Conservation (phyloP, 2,329 filamentous ascomycete species). For the Arthroderma uncinatum region DNA sequence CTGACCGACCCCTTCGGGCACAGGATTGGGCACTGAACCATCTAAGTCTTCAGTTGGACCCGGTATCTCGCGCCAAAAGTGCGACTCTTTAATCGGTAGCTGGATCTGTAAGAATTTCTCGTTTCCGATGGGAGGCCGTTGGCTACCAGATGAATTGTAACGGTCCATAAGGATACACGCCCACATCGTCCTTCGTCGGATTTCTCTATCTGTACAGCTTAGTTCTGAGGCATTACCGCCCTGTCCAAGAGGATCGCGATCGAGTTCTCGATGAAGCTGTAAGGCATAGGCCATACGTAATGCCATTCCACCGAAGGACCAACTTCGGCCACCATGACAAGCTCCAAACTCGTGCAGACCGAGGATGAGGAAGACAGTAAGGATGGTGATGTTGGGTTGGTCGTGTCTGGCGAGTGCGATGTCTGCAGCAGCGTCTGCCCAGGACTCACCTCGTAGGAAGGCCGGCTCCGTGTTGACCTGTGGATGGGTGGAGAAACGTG, state of each 20-base stretch:
- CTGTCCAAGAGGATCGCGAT: slow-evolving; percentile 63
- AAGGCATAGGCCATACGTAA: slow-evolving; percentile 95
- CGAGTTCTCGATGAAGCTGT: slow-evolving; percentile 83
- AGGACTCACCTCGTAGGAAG: slow-evolving; percentile 81
- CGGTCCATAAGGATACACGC: slow-evolving; percentile 95
- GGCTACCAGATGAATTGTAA: slow-evolving; percentile 91
- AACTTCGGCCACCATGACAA: slow-evolving; percentile 88
- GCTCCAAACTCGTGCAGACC: slow-evolving; percentile 94
- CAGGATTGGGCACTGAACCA: slow-evolving; percentile 55
- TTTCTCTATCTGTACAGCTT: slow-evolving; percentile 87
- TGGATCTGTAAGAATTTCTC: slow-evolving; percentile 84
- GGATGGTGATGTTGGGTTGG: slow-evolving; percentile 87
- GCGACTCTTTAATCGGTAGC: slow-evolving; percentile 77
- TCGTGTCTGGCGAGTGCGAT: slow-evolving; percentile 84
- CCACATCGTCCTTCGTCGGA: slow-evolving; percentile 92
- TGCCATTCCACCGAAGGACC: slow-evolving; percentile 89
- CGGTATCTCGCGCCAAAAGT: slow-evolving; percentile 83
- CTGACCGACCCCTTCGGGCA: slow-evolving; percentile 52
- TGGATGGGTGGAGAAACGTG: slow-evolving; percentile 84
- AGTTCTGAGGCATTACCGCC: slow-evolving; percentile 51
- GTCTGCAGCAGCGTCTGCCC: slow-evolving; percentile 75
- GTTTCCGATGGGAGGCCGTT: slow-evolving; percentile 80
- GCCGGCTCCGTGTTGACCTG: slow-evolving; percentile 63
- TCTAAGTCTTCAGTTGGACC: slow-evolving; percentile 74
- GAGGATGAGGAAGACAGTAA: slow-evolving; percentile 79